phyloP scores from a whole-genome alignment of 257 asterid genomes.

The Fraxinus pennsylvanica region DNA sequence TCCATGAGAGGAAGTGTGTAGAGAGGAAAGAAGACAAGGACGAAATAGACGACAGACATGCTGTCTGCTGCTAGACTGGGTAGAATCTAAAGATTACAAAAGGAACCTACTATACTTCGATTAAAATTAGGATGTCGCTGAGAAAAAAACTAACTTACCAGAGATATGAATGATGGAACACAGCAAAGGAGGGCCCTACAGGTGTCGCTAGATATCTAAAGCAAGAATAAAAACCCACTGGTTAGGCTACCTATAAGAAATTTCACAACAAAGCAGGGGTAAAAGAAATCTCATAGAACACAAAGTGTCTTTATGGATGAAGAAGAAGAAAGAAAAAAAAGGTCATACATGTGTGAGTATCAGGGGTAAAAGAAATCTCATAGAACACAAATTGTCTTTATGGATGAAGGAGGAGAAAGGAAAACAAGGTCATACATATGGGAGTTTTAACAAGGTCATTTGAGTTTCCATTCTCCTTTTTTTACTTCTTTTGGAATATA shows the following conservation, averaged over 20 bases:
- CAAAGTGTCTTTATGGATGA: slow-evolving; percentile 9
- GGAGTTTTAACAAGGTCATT: background rate
- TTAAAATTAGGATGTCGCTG: slow-evolving; percentile 18
- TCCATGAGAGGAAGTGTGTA: slow-evolving; percentile 6
- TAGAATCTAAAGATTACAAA: slow-evolving; percentile 16
- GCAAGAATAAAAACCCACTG: slow-evolving; percentile 61
- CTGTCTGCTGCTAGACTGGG: slow-evolving; percentile 23
- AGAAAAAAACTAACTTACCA: slow-evolving; percentile 64
- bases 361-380: slow-evolving; percentile 16
- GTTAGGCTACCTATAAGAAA: slow-evolving; percentile 52
- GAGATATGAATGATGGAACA: slow-evolving; percentile 46
- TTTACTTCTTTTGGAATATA: background rate
- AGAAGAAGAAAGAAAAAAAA: slow-evolving; percentile 16
- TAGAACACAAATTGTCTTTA: slow-evolving; percentile 1
- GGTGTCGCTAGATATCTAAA: slow-evolving; percentile 87
- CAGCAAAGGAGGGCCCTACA: slow-evolving; percentile 70
- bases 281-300: slow-evolving; percentile 16
- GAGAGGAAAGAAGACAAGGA: slow-evolving; percentile 4
- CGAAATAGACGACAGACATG: slow-evolving; percentile 17
- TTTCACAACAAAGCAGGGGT: slow-evolving; percentile 10
- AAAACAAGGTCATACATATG: slow-evolving; percentile 1
- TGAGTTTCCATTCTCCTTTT: background rate
- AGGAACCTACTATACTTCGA: slow-evolving; percentile 25
- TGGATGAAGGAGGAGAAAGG: slow-evolving; percentile 17
- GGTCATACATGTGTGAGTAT: background rate